Base-by-base conservation (phyloP, 441 rosid genomes). In the Populus trichocarpa region DNA sequence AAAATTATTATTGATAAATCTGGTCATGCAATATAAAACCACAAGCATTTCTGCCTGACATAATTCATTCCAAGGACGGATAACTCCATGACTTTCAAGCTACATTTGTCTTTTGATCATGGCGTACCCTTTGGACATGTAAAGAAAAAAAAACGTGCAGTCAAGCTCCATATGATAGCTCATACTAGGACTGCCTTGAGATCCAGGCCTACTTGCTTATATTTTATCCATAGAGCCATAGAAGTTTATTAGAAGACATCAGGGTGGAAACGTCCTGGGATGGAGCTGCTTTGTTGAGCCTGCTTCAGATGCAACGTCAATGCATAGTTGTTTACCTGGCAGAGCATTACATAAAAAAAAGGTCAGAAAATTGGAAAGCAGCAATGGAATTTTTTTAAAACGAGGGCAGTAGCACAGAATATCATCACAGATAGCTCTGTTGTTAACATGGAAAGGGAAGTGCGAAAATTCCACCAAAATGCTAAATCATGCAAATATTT, bases 321-420 rank as follows among this genome's bases (percentile, higher is more conserved):
- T n/a, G 98, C 94, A 84, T 95, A 95, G 81, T 95, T 95, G 85
- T 92, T 95, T 74, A 91, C 93, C 97, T 93, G 86, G 75, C 33
- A 25, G 14, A 32, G 25, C 6, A 73, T 66, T 23, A 64, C 16
- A 75, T 67, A 72, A 72, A 63, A 70, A 70, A 28, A 7, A 30
- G 28, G 20, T 25, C 6, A 26, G 38, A 40, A 67, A 40, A 13
- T 8, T 7, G 2, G 20, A 53, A 40, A 23, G 57, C 20, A 30
- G 50, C 23, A 70, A 4, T 53, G 61, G 22, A 42, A 16, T 53
- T 18, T 53, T 50, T 53, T 16, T 53, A 0, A 16, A 18, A 53
- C 61, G n/a, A 53, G 57, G 20, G 57, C 61, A 2, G 61, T 1
- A 63, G 2, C 16, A 35, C 64, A 35, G 8, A 26, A 76, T 57